phyloP scores from a whole-genome alignment of 2,329 filamentous ascomycete species.

The Didymosphaeria variabile region DNA sequence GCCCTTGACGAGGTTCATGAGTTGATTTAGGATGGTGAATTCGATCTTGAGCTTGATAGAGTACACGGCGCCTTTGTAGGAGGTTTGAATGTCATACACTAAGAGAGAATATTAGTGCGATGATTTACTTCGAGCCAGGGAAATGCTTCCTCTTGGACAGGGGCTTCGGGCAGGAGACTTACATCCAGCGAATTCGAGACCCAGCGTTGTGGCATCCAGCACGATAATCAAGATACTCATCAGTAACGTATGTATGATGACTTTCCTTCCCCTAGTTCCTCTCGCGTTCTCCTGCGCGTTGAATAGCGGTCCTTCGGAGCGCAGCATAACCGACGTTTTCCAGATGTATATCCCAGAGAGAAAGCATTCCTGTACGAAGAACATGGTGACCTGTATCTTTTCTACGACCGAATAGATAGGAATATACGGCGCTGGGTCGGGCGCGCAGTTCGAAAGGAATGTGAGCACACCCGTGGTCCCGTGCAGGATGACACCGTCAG shows the following conservation, averaged over 20 bases:
- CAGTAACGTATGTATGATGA: constrained; percentile 46
- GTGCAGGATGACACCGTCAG: constrained; percentile 61
- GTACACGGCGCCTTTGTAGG: constrained; percentile 52
- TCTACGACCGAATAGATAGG: constrained; percentile 46
- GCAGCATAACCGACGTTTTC: constrained; percentile 43
- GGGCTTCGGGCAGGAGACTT: not conserved
- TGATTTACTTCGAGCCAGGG: not conserved
- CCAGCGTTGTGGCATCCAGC: constrained; percentile 51
- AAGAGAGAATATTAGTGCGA: not conserved
- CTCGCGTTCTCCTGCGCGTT: constrained; percentile 16
- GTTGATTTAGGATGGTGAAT: constrained; percentile 59
- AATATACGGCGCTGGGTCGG: constrained; percentile 36
- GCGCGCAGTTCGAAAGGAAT: constrained; percentile 54
- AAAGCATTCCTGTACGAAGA: constrained; percentile 45
- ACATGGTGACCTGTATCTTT: constrained; percentile 49
- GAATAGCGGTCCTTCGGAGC: constrained; percentile 17
- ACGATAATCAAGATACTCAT: constrained; percentile 51
- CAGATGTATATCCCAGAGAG: constrained; percentile 57
- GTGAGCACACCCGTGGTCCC: constrained; percentile 59
- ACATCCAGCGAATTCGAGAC: constrained; percentile 48
- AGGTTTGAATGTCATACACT: constrained; percentile 37
- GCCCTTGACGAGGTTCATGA: constrained; percentile 28
- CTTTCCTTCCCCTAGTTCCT: constrained; percentile 19
- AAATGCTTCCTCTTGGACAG: too few species aligned
- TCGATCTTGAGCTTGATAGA: constrained; percentile 62